These are phyloP conservation scores for Saxispiralis lemnorum DNA, from an alignment of 495 filamentous ascomycete species.

Conservation along the genomic window DNA sequence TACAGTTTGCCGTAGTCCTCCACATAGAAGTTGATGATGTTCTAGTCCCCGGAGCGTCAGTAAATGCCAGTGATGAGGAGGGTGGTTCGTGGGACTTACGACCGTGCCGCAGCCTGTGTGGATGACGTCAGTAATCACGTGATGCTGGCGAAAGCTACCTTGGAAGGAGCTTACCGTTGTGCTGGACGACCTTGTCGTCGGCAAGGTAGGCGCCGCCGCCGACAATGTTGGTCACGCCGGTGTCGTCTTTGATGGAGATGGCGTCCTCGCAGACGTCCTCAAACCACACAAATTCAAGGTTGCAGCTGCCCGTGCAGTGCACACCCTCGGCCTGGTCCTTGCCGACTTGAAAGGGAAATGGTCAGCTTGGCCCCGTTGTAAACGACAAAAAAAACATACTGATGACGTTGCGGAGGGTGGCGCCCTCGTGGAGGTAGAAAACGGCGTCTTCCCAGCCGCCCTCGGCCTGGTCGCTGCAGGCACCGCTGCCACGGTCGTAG, in stretches of 20 bases:
- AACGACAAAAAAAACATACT: too few relatives aligned
- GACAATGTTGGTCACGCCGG: constrained; percentile 29
- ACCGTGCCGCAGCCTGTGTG: too few relatives aligned
- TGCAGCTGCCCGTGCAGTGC: constrained; percentile 28
- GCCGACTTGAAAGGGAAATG: too few relatives aligned
- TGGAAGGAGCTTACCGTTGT: constrained; percentile 36
- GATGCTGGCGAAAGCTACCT: background rate
- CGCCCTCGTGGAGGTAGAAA: constrained; percentile 27
- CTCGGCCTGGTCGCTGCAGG: constrained; percentile 22
- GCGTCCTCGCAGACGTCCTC: constrained; percentile 20
- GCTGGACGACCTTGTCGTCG: constrained; percentile 45
- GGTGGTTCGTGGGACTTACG: too few relatives aligned
- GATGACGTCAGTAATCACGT: too few relatives aligned
- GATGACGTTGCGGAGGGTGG: constrained; percentile 27
- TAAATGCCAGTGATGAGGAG: background rate
- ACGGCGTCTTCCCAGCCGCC: constrained; percentile 21
- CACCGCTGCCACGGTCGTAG: constrained; percentile 20
- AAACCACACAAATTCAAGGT: constrained; percentile 28
- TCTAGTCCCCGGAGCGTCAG: background rate
- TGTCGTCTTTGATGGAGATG: constrained; percentile 25
- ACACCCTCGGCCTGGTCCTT: constrained; percentile 28
- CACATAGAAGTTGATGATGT: constrained; percentile 37
- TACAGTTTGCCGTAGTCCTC: constrained; percentile 34
- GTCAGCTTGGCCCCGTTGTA: too few relatives aligned
- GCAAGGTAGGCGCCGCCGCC: constrained; percentile 42